Evolutionary conservation across 768 basidiomycete genomes (phyloP).

Genomic region (Melanogaster broomeanus): DNA sequence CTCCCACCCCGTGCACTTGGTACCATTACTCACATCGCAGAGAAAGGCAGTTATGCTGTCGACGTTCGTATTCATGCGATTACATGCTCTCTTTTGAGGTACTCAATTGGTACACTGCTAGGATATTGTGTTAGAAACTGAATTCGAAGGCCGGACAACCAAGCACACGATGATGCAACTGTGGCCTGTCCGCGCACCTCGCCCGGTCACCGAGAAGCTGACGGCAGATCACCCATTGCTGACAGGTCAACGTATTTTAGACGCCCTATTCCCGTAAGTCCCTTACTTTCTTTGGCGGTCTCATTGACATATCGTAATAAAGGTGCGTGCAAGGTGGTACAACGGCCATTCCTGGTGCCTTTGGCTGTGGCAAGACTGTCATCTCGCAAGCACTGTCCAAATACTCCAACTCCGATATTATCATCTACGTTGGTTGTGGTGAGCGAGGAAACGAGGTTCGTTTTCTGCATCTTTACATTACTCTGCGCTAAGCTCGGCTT

Average conservation of each 20-base stretch:
- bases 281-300: background rate
- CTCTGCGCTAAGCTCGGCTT: constrained; percentile 5
- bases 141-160: constrained; percentile 93
- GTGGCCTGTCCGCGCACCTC: constrained; percentile 98
- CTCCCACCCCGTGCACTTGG: constrained; percentile 91
- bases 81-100: background rate
- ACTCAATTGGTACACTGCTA: constrained; percentile 29
- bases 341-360: constrained; percentile 97
- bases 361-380: constrained; percentile 98
- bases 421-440: constrained; percentile 98
- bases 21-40: constrained; percentile 90
- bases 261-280: constrained; percentile 92
- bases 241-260: constrained; percentile 96
- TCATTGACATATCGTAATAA: constrained; percentile 4
- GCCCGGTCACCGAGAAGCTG: constrained; percentile 94
- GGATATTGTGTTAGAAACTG: constrained; percentile 96
- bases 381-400: constrained; percentile 98
- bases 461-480: constrained; percentile 41
- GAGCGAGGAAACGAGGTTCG: constrained; percentile 95
- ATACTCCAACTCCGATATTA: constrained; percentile 98
- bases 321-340: constrained; percentile 97
- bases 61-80: constrained; percentile 54
- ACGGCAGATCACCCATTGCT: constrained; percentile 90
- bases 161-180: constrained; percentile 97
- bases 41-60: constrained; percentile 91